Conservation (phyloP, 257 asterid genomes). For the Solanum chmielewskii region DNA sequence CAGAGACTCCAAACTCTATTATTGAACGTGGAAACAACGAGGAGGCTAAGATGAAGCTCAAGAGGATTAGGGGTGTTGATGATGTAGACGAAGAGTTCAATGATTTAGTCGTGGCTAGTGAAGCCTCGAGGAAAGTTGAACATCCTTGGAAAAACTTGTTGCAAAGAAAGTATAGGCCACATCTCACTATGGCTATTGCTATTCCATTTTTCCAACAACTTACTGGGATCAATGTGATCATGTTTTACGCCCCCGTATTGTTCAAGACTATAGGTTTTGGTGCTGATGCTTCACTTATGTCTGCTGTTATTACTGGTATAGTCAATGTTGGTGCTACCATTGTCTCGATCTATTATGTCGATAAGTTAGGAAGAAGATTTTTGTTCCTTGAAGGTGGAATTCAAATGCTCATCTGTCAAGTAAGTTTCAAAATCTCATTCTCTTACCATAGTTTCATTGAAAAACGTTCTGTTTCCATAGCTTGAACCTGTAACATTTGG, state of each 20-base stretch:
- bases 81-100: slow-evolving; percentile 59
- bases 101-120: slow-evolving; percentile 61
- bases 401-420: slow-evolving; percentile 74
- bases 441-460: not conserved
- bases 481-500: not conserved
- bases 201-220: slow-evolving; percentile 74
- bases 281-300: slow-evolving; percentile 40
- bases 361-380: slow-evolving; percentile 64
- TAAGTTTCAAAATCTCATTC: not conserved
- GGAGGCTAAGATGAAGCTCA: slow-evolving; percentile 34
- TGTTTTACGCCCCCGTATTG: slow-evolving; percentile 80
- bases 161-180: slow-evolving; percentile 59
- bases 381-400: slow-evolving; percentile 61
- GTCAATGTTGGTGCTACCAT: slow-evolving; percentile 45
- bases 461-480: not conserved
- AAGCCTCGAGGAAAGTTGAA: slow-evolving; percentile 41
- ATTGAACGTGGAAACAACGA: slow-evolving; percentile 55
- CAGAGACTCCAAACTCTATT: slow-evolving; percentile 78
- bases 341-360: slow-evolving; percentile 63
- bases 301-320: slow-evolving; percentile 29
- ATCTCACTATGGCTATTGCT: slow-evolving; percentile 56
- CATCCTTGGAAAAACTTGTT: slow-evolving; percentile 67
- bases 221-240: slow-evolving; percentile 77
- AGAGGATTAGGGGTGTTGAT: slow-evolving; percentile 37
- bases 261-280: slow-evolving; percentile 65